Base-by-base conservation (phyloP, 2,329 filamentous ascomycete genomes). In the Chrysosporium keratinophilum region DNA sequence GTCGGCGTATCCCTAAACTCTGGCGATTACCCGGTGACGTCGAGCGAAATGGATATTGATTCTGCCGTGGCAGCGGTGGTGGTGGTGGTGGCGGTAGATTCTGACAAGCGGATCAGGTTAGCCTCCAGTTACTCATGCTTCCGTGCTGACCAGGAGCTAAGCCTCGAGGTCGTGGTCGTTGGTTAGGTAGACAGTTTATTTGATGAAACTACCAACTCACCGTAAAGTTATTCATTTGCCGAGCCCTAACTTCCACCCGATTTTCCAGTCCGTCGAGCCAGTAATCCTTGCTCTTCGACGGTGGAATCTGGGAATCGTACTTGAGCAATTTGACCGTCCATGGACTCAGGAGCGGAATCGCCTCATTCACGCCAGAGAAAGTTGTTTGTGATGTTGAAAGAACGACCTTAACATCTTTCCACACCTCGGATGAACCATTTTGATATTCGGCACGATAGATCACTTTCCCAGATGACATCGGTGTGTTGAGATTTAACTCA, bases 331-430 rank as follows among this genome's bases (percentile, higher is more conserved):
- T 75, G 58, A 85, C 71, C 48, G 70, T 74, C 82, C 82, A 85
- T 0, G 78, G 73, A 0, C 71, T 63, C 35, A 85, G 72, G 3
- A 65, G 67, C 0, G 82, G 82, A 1, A 81, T 76, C 11, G 67
- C 66, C 55, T 83, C 78, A 20, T 77, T 73, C 1, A 83, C 68
- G 1, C 76, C 76, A 1, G 77, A 73, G 51, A 79, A 81, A 4
- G 74, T 74, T 2, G 81, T 77, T 60, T 84, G 79, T 0, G 80
- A 83, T 0, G 80, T 84, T 2, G 82, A 84, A 4, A 85, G 74
- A 0, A 75, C 76, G 37, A 85, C 67, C 57, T 76, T 78, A 64
- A 79, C 78, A 65, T 79, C 76, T 31, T 70, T 71, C 82, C 82
- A 85, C 0, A 76, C 79, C 67, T 85, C 82, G 0, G 78, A 80